Percentiles rank a stretch among this genome's conserved stretches.
Evolutionary conservation across 2,329 filamentous ascomycete genomes (phyloP).

Genomic region (Fusarium torulosum): DNA sequence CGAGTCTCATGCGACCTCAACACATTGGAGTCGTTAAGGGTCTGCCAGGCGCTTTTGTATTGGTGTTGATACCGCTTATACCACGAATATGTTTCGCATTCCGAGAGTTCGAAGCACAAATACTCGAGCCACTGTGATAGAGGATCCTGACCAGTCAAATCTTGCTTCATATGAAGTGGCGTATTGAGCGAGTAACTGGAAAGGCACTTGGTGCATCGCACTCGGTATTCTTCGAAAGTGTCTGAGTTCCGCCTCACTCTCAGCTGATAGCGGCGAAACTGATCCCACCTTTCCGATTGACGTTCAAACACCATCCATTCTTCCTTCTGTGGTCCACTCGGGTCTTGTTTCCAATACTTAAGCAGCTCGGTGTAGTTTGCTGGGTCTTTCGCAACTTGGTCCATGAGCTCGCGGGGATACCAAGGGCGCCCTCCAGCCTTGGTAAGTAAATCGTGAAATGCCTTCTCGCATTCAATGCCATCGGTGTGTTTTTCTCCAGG

Average conservation of each 20-base stretch:
- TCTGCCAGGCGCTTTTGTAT: slow-evolving; percentile 36
- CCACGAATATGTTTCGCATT: slow-evolving; percentile 25
- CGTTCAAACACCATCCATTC: slow-evolving; percentile 38
- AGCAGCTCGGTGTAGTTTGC: slow-evolving; percentile 20
- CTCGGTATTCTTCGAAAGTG: slow-evolving; percentile 18
- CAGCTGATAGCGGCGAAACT: slow-evolving; percentile 37
- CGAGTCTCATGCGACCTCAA: slow-evolving; percentile 20
- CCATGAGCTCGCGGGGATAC: slow-evolving; percentile 33
- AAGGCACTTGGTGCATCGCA: slow-evolving; percentile 21
- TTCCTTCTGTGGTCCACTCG: neutral
- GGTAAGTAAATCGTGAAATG: slow-evolving; percentile 20
- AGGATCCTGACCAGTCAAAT: slow-evolving; percentile 49
- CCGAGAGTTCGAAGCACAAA: slow-evolving; percentile 47
- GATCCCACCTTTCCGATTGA: slow-evolving; percentile 38
- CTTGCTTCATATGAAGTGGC: slow-evolving; percentile 37
- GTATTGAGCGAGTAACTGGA: slow-evolving; percentile 17
- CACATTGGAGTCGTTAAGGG: slow-evolving; percentile 22
- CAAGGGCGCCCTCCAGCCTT: slow-evolving; percentile 41
- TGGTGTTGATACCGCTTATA: slow-evolving; percentile 30
- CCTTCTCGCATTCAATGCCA: slow-evolving; percentile 27
- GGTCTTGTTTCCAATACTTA: slow-evolving; percentile 34
- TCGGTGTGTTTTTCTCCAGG: slow-evolving; percentile 15
- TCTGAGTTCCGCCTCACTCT: slow-evolving; percentile 25
- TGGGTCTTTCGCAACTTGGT: slow-evolving; percentile 24
- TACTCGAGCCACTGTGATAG: slow-evolving; percentile 58